These are phyloP conservation scores for Metschnikowia continentalis DNA, from an alignment of 805 yeast genomes.

Conservation along the genomic window DNA sequence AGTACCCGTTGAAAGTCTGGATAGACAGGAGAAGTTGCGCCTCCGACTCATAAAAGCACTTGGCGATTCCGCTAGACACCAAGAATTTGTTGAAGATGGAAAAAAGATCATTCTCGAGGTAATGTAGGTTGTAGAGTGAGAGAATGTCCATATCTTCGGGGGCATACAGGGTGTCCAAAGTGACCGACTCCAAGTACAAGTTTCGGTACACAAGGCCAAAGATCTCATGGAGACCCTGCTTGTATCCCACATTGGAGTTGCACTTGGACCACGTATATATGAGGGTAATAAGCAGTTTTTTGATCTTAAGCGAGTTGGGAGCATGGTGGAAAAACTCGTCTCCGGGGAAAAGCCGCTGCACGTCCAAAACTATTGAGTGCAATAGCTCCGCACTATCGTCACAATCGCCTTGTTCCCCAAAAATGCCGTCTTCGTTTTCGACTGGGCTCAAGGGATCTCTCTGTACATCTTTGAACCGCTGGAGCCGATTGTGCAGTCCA, in stretches of 20 bases:
- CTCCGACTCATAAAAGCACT: conserved; percentile 35
- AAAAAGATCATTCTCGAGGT: conserved; percentile 41
- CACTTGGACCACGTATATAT: conserved; percentile 49
- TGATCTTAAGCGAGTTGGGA: conserved; percentile 18
- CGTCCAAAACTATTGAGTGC: conserved; percentile 44
- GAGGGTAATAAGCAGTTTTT: conserved; percentile 36
- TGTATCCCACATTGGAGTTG: conserved; percentile 35
- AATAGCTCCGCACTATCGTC: conserved; percentile 38
- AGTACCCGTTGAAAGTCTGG: conserved; percentile 43
- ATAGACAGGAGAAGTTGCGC: conserved; percentile 41
- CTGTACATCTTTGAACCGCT: conserved; percentile 17
- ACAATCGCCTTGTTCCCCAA: conserved; percentile 2
- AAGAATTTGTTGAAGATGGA: conserved; percentile 41
- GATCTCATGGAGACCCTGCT: conserved; percentile 55
- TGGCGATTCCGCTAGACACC: conserved; percentile 37
- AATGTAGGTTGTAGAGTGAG: conserved; percentile 35
- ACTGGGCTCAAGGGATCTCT: conserved; percentile 18
- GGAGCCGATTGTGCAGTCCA: conserved; percentile 7
- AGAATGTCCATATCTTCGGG: conserved; percentile 32
- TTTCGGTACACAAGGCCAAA: conserved; percentile 45
- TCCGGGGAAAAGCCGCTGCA: conserved; percentile 51
- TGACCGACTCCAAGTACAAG: conserved; percentile 33
- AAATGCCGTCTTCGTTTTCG: not conserved
- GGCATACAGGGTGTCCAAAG: conserved; percentile 13
- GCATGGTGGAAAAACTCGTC: conserved; percentile 25